phyloP scores from a whole-genome alignment of 345 rosid genomes.

The Aethionema arabicum region DNA sequence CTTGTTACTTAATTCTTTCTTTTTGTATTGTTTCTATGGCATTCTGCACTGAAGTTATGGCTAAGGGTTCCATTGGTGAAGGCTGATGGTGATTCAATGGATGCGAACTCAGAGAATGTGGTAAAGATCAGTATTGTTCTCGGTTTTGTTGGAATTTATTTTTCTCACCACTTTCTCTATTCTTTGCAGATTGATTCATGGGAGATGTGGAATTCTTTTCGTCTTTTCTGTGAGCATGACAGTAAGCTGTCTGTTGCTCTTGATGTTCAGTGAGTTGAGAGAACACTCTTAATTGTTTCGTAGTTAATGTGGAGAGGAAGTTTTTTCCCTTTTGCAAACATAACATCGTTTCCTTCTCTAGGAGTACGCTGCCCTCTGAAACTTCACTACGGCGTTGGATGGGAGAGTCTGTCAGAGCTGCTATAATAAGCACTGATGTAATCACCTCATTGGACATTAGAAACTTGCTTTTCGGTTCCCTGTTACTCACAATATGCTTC shows the following conservation, averaged over 20 bases:
- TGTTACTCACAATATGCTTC: slow-evolving; percentile 21
- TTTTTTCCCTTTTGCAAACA: slow-evolving; percentile 1
- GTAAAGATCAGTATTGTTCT: slow-evolving; percentile 50
- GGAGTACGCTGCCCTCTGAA: slow-evolving; percentile 60
- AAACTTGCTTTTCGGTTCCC: neutral
- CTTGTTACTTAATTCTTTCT: slow-evolving; percentile 11
- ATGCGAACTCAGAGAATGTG: slow-evolving; percentile 41
- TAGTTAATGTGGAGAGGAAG: slow-evolving; percentile 45
- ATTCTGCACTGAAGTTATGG: slow-evolving; percentile 51
- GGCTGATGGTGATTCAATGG: slow-evolving; percentile 61
- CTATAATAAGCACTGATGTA: slow-evolving; percentile 76
- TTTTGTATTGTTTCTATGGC: too few relatives aligned
- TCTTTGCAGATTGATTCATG: slow-evolving; percentile 72
- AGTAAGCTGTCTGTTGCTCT: slow-evolving; percentile 81
- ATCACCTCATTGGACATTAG: slow-evolving; percentile 14
- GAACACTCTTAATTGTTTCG: slow-evolving; percentile 41
- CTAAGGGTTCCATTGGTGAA: slow-evolving; percentile 47
- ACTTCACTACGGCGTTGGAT: slow-evolving; percentile 87
- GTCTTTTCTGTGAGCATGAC: slow-evolving; percentile 91
- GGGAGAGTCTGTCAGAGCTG: slow-evolving; percentile 93
- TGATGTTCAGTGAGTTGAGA: slow-evolving; percentile 71
- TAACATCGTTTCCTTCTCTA: slow-evolving; percentile 21
- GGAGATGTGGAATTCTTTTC: slow-evolving; percentile 95
- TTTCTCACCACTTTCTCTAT: slow-evolving; percentile 5
- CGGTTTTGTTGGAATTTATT: neutral